Percentiles rank a stretch among this genome's conserved stretches.
phyloP scores from a whole-genome alignment of 2,329 filamentous ascomycete genomes.

The Apiospora phragmitis region DNA sequence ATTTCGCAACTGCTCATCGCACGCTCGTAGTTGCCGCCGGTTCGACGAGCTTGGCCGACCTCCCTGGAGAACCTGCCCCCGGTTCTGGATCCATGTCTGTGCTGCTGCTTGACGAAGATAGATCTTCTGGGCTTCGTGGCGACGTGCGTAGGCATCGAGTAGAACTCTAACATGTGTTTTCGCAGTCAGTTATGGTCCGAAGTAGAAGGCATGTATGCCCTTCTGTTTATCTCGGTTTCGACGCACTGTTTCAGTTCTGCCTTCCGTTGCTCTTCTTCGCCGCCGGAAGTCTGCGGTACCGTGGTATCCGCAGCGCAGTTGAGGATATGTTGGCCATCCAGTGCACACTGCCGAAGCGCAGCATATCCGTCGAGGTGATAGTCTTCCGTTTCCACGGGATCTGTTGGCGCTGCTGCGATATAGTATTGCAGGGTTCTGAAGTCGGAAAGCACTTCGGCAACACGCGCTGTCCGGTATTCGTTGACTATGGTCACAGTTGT shows the following conservation, averaged over 20 bases:
- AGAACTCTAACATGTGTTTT: conserved; percentile 43
- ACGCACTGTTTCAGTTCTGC: conserved; percentile 64
- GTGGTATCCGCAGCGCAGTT: conserved; percentile 63
- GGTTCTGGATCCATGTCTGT: conserved; percentile 58
- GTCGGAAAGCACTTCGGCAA: conserved; percentile 62
- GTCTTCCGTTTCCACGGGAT: conserved; percentile 57
- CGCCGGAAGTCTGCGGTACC: conserved; percentile 54
- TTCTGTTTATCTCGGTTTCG: background rate
- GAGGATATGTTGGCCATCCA: conserved; percentile 65
- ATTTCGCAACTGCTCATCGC: conserved; percentile 56
- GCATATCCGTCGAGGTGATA: conserved; percentile 66
- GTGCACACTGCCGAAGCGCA: conserved; percentile 59
- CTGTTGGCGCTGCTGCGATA: conserved; percentile 57
- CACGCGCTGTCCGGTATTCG: conserved; percentile 57
- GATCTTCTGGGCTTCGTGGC: conserved; percentile 66
- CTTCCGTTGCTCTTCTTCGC: conserved; percentile 59
- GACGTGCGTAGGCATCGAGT: conserved; percentile 60
- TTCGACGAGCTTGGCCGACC: conserved; percentile 48
- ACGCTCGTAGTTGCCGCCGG: conserved; percentile 50
- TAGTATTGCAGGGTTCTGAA: conserved; percentile 63
- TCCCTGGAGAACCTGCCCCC: conserved; percentile 54
- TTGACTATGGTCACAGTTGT: conserved; percentile 50
- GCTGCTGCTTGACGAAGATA: conserved; percentile 61
- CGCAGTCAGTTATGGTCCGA: background rate
- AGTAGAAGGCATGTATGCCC: background rate